Evolutionary conservation across 2,329 filamentous ascomycete species (phyloP), one percentile per base, ranked within the genome.

Genomic region (Phoma herbarum): DNA sequence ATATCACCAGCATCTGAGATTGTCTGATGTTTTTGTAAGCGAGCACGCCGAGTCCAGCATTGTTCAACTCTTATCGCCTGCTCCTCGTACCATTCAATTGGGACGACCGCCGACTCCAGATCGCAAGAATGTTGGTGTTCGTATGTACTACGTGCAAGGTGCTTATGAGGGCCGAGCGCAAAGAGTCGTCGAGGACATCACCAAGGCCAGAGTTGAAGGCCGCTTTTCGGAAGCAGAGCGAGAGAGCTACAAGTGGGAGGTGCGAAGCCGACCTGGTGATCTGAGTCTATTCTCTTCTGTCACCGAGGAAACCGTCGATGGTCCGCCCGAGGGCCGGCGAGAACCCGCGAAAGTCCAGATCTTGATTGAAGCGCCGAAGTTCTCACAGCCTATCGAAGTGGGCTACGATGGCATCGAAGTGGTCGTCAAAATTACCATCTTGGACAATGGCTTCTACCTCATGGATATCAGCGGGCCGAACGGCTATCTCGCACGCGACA

Each of bases 151-250:
- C 39, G 83, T 96, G 1, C 86, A 89, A 49, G 91, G 92, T 51
- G 79, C 85, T 8, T 94, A 94, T 68, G 91, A 96, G 72, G 88
- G 88, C 25, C 93, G 89, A 74, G 91, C 90, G 1, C 81, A 83
- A 18, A 91, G 89, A 60, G 88, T 92, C 77, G 87, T 88, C 26
- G 94, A 98, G 77, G 95, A 98, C 64, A 83, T 97, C 12, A 87
- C 88, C 46, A 96, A 94, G 78, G 93, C 93, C 9, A 88, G 89
- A 63, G 87, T 97, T 14, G 94, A 97, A 77, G 90, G 88, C 6
- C 86, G 93, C 11, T 97, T 96, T 70, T 81, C 90, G 0, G 93
- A 97, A 73, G 76, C 81, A n/a, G 92, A 97, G 79, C 87, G 93
- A 58, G 92, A 97, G 75, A 86, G 89, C 58, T 84, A 88, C 16